Conservation (phyloP, 352 stramenopile species). For the Globisporangium ultimum region DNA sequence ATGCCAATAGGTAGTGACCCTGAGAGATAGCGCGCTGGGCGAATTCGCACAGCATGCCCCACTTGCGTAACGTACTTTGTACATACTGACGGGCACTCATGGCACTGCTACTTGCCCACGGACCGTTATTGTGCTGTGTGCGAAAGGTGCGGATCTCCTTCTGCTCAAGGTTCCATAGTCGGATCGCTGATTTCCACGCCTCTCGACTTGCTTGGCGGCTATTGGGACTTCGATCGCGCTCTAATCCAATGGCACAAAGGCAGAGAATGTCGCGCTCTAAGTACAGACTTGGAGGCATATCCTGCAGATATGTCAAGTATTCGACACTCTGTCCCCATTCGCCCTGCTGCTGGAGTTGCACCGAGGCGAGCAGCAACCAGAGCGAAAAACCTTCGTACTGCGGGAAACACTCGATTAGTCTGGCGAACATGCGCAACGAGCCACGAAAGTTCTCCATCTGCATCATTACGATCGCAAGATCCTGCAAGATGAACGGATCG, state of each 20-base stretch:
- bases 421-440: constrained; percentile 49
- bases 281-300: constrained; percentile 47
- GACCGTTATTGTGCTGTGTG: neutral
- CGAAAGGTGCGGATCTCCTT: constrained; percentile 15
- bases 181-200: constrained; percentile 55
- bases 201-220: constrained; percentile 25
- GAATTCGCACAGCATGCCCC: constrained; percentile 49
- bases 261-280: constrained; percentile 55
- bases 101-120: neutral
- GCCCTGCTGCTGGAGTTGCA: constrained; percentile 55
- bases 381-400: constrained; percentile 38
- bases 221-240: constrained; percentile 18
- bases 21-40: constrained; percentile 31
- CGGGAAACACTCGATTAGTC: constrained; percentile 59
- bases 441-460: constrained; percentile 43
- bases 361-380: constrained; percentile 57
- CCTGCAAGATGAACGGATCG: constrained; percentile 51
- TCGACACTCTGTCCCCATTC: constrained; percentile 51
- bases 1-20: constrained; percentile 59
- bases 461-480: constrained; percentile 62
- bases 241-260: constrained; percentile 54
- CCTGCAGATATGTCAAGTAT: constrained; percentile 59
- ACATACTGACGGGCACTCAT: neutral
- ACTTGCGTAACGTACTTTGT: constrained; percentile 26
- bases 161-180: constrained; percentile 47